These are phyloP conservation scores for Themeda triandra DNA, from an alignment of 176 grass and related monocot genomes.

Conservation along the genomic window DNA sequence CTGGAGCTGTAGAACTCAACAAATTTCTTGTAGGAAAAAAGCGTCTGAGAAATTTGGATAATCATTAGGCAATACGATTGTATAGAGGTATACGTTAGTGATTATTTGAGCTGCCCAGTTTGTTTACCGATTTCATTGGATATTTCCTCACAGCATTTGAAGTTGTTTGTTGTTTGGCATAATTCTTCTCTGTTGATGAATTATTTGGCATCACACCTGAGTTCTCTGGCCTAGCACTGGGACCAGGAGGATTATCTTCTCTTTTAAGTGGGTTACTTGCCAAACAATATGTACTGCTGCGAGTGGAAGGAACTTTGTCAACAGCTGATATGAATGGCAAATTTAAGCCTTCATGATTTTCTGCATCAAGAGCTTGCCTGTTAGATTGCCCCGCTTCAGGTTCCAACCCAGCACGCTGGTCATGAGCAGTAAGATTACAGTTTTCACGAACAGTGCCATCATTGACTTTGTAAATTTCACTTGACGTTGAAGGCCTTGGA, in stretches of 20 bases:
- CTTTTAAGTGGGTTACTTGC: constrained; percentile 29
- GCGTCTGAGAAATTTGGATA: constrained; percentile 45
- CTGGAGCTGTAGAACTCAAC: constrained; percentile 72
- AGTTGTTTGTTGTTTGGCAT: constrained; percentile 47
- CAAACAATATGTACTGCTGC: not conserved
- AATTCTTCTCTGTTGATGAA: constrained; percentile 35
- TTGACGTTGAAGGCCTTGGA: constrained; percentile 3
- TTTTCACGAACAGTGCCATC: too few relatives aligned
- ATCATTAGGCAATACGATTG: constrained; percentile 21
- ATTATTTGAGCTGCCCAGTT: constrained; percentile 7
- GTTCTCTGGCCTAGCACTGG: constrained; percentile 31
- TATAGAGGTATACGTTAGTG: constrained; percentile 17
- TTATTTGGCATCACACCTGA: constrained; percentile 26
- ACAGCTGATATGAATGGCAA: constrained; percentile 33
- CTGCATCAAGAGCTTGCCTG: constrained; percentile 4
- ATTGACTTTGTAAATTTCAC: too few relatives aligned
- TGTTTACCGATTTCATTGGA: constrained; percentile 67
- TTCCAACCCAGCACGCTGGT: constrained; percentile 7
- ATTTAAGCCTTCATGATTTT: constrained; percentile 20
- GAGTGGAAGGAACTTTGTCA: constrained; percentile 32
- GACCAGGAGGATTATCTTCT: constrained; percentile 29
- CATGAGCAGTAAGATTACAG: not conserved
- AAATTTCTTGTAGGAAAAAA: constrained; percentile 72
- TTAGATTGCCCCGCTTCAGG: constrained; percentile 26
- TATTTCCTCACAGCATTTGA: constrained; percentile 49